Base-by-base conservation (phyloP, 2,329 filamentous ascomycete species). In the Aspergillus candidus region DNA sequence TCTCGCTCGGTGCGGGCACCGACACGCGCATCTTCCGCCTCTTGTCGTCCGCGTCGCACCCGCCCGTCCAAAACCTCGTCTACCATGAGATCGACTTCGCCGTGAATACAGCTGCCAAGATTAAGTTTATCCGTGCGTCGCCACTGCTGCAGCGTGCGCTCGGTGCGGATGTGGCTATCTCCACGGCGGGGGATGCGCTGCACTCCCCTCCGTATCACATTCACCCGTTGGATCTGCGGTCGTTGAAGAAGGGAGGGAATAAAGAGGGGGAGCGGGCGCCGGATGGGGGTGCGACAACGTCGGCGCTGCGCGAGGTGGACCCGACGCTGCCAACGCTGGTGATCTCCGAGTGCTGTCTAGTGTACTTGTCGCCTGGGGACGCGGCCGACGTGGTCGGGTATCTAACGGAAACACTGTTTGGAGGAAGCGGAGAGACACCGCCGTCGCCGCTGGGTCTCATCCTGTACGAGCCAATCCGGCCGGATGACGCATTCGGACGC, bases 21-120 rank as follows among this genome's bases (percentile, higher is more conserved):
- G 93, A 98, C 62, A 97, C 93, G 6, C 80, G 93, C 12, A 84
- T 83, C 47, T 89, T 96, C 59, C 82, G 88, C 14, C 70, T 96
- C 1, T 76, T 86, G 47, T 67, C 78, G 7, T 53, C 54, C 4
- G 22, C 18, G 3, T 18, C 22, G 22, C 48, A 53, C 12, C 63
- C 71, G 41, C 65, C 68, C 10, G 63, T 70, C 40, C 65, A 67
- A 0, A 57, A 70, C 22, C 46, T 95, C 13, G 63, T 84, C 46
- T 98, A 97, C 65, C 90, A 97, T 65, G 93, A 98, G 65, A 73
- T 98, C 44, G 93, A 98, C 66, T 97, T 97, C 58, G 76, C 85
- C 1, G 67, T 77, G 15, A 89, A 90, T 43, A 83, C 81, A n/a
- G 61, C 71, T 3, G 74, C 76, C 34, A 95, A 91, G 67, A 75